Evolutionary conservation across 768 basidiomycete species (phyloP).

Genomic region (Pleurotus tuber-regium): DNA sequence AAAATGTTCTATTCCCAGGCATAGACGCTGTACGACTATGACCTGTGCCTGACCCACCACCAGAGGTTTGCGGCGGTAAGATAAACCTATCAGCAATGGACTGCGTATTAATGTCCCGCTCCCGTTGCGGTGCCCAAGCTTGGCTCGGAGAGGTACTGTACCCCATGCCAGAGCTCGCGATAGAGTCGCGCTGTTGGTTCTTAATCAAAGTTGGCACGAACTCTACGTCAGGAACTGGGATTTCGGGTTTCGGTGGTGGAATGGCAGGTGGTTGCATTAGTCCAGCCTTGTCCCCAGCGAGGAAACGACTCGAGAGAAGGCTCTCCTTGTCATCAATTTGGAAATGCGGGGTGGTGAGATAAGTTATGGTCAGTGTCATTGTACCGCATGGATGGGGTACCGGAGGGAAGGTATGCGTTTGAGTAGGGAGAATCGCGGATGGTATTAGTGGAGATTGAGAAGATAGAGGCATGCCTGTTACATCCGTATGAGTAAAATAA

Average conservation of each 20-base stretch:
- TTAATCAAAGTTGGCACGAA: slow-evolving; percentile 74
- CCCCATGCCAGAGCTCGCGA: slow-evolving; percentile 28
- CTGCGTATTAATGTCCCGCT: slow-evolving; percentile 11
- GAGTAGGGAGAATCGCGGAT: slow-evolving; percentile 40
- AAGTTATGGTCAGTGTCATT: slow-evolving; percentile 59
- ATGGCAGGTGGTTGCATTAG: not conserved
- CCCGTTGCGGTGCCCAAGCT: slow-evolving; percentile 12
- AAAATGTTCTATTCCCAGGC: slow-evolving; percentile 6
- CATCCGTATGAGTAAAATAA: not conserved
- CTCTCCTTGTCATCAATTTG: slow-evolving; percentile 76
- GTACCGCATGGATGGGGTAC: slow-evolving; percentile 68
- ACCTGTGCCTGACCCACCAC: not conserved
- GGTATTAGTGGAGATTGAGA: slow-evolving; percentile 37
- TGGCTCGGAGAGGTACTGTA: slow-evolving; percentile 16
- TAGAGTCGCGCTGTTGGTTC: slow-evolving; percentile 59
- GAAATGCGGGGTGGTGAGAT: slow-evolving; percentile 68
- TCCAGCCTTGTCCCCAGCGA: slow-evolving; percentile 59
- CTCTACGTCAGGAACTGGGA: slow-evolving; percentile 22
- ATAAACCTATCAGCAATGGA: slow-evolving; percentile 35
- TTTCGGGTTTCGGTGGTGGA: slow-evolving; percentile 1
- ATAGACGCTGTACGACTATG: slow-evolving; percentile 12
- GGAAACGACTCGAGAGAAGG: slow-evolving; percentile 68
- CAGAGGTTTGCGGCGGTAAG: slow-evolving; percentile 25
- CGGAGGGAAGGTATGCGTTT: slow-evolving; percentile 59
- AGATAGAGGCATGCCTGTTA: not conserved